A percentile compares a stretch with the other conserved stretches of the same genome.
Conservation (phyloP, 192 early-diverging fungal species). For the Podila epicladia region DNA sequence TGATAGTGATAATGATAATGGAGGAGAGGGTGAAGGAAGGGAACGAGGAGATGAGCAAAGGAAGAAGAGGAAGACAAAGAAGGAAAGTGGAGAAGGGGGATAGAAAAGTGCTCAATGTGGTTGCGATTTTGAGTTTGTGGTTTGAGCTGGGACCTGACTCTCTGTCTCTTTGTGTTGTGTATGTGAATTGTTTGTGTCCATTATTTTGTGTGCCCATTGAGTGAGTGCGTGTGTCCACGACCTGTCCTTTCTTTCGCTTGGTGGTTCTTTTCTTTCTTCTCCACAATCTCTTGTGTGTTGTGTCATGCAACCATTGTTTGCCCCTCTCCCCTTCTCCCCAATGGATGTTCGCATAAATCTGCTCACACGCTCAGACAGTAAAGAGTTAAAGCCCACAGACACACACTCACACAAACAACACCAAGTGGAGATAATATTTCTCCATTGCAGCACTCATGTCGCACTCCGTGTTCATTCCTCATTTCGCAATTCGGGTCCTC, state of each 20-base stretch:
- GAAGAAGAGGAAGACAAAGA: background rate
- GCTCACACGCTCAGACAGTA: constrained; percentile 4
- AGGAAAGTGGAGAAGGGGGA: background rate
- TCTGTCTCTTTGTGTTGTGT: background rate
- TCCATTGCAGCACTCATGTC: background rate
- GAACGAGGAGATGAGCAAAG: background rate
- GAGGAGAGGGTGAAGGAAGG: background rate
- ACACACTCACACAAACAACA: background rate
- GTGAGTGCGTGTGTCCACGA: background rate
- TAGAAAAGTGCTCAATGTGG: constrained; percentile 4
- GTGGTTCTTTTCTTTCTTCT: background rate
- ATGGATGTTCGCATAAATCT: background rate
- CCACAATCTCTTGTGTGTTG: background rate
- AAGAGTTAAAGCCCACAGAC: background rate
- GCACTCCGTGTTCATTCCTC: too few relatives aligned
- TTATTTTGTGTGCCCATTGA: too few relatives aligned
- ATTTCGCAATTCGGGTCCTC: background rate
- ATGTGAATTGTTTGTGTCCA: too few relatives aligned
- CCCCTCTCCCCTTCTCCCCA: background rate
- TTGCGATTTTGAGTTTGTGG: background rate
- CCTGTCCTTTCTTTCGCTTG: background rate
- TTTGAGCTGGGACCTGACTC: constrained; percentile 6
- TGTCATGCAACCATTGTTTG: background rate
- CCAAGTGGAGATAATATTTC: background rate
- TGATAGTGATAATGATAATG: background rate